Percentiles rank a stretch among this genome's conserved stretches.
Conservation (phyloP, 2,329 filamentous ascomycete genomes). For the Penicillium sp. region DNA sequence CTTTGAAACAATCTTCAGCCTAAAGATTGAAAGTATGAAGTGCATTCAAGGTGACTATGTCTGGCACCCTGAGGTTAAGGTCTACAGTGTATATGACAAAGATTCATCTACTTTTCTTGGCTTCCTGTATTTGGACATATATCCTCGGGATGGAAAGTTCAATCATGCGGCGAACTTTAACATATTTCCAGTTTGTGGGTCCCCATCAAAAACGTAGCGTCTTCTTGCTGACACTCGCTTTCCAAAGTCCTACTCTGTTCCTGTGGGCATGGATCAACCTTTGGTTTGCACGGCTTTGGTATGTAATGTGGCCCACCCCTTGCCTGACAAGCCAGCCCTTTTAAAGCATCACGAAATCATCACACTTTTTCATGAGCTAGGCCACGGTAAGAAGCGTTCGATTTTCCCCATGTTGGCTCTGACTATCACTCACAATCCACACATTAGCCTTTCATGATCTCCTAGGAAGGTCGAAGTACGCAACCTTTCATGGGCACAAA, state of each 20-base stretch:
- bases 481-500: constrained; percentile 13
- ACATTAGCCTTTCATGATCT: constrained; percentile 12
- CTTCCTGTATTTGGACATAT: constrained; percentile 12
- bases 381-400: constrained; percentile 6
- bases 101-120: constrained; percentile 9
- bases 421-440: neutral
- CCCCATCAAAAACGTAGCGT: too few species aligned
- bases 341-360: constrained; percentile 14
- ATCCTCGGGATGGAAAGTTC: constrained; percentile 13
- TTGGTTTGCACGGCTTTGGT: constrained; percentile 14
- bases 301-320: constrained; percentile 6
- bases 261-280: constrained; percentile 3
- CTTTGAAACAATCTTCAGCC: constrained; percentile 10
- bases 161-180: constrained; percentile 15
- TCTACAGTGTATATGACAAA: constrained; percentile 3
- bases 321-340: constrained; percentile 6
- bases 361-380: constrained; percentile 17
- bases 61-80: neutral
- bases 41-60: neutral
- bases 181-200: constrained; percentile 12
- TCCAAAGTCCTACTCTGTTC: neutral
- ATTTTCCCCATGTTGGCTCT: neutral
- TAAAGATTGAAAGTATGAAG: constrained; percentile 7
- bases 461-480: constrained; percentile 14
- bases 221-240: neutral